phyloP scores from a whole-genome alignment of 2,329 filamentous ascomycete genomes.

The Monosporascus sp. region DNA sequence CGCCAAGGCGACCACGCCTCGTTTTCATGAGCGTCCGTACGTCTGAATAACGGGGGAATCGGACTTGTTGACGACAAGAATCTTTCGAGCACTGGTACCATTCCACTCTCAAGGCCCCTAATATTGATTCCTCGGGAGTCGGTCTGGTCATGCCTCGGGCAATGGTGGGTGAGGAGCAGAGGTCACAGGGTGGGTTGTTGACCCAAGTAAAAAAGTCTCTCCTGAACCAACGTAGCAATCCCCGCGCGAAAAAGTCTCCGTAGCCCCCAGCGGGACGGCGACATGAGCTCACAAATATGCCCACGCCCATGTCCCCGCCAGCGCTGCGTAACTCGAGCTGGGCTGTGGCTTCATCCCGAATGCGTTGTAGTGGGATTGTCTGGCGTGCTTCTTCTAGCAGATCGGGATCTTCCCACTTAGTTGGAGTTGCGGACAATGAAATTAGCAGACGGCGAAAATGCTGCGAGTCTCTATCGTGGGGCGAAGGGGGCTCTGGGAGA shows the following conservation, averaged over 20 bases:
- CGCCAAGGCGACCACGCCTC: constrained; percentile 77
- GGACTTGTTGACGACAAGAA: constrained; percentile 72
- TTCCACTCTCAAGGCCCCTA: constrained; percentile 82
- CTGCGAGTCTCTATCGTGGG: constrained; percentile 59
- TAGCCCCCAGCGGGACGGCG: constrained; percentile 81
- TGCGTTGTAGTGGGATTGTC: constrained; percentile 50
- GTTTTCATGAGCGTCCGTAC: constrained; percentile 90
- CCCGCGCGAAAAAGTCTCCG: constrained; percentile 91
- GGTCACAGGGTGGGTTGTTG: constrained; percentile 83
- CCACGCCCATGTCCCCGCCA: constrained; percentile 81
- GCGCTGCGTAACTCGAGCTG: constrained; percentile 83
- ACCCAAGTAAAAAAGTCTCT: constrained; percentile 93
- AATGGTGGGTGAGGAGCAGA: constrained; percentile 77
- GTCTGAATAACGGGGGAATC: constrained; percentile 91
- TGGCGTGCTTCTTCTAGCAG: constrained; percentile 86
- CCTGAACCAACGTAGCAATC: constrained; percentile 94
- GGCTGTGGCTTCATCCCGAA: constrained; percentile 70
- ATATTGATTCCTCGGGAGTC: constrained; percentile 82
- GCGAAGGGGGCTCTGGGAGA: constrained; percentile 65
- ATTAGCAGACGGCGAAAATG: constrained; percentile 80
- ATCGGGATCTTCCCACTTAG: constrained; percentile 94
- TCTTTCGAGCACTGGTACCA: constrained; percentile 79
- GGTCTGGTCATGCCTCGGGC: constrained; percentile 78
- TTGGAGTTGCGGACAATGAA: constrained; percentile 80
- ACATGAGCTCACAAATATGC: constrained; percentile 58